phyloP scores from a whole-genome alignment of 2,329 filamentous ascomycete genomes.

The Exophiala mesophila region DNA sequence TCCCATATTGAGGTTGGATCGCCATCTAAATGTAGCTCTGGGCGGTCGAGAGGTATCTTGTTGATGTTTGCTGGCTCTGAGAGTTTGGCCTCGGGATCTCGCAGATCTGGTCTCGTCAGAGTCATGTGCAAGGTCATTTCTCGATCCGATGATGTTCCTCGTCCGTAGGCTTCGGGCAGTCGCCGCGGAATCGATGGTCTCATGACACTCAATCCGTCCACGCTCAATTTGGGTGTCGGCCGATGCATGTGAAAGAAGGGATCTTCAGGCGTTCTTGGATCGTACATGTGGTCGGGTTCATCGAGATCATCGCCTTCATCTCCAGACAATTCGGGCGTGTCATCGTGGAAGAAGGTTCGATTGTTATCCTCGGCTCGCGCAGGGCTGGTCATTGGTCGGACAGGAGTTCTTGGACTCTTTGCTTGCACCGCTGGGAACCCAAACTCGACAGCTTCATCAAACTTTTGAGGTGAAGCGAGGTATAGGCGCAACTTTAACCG shows the following conservation, averaged over 20 bases:
- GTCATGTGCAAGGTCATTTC: conserved; percentile 98
- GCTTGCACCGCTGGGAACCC: conserved; percentile 64
- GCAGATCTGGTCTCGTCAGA: conserved; percentile 79
- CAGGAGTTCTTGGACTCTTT: conserved; percentile 6
- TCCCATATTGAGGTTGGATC: conserved; percentile 41
- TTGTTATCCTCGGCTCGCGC: conserved; percentile 43
- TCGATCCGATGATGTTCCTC: conserved; percentile 56
- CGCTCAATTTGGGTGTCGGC: conserved; percentile 15
- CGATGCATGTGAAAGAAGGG: conserved; percentile 22
- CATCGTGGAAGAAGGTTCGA: conserved; percentile 49
- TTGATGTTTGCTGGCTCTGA: conserved; percentile 61
- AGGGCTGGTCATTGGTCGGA: conserved; percentile 29
- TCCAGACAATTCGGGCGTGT: conserved; percentile 42
- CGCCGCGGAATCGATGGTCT: conserved; percentile 20
- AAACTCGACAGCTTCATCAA: conserved; percentile 91
- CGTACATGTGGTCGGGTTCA: conserved; percentile 23
- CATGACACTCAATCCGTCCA: conserved; percentile 9
- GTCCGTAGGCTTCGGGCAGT: conserved; percentile 39
- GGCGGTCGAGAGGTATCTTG: conserved; percentile 52
- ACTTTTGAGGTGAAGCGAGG: conserved; percentile 84
- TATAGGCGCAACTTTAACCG: conserved; percentile 80
- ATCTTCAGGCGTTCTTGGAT: conserved; percentile 27
- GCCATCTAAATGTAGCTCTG: conserved; percentile 45
- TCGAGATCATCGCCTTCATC: conserved; percentile 29
- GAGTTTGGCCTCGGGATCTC: conserved; percentile 52